Conservation (phyloP, 352 stramenopile genomes). For the Globisporangium irregulare region DNA sequence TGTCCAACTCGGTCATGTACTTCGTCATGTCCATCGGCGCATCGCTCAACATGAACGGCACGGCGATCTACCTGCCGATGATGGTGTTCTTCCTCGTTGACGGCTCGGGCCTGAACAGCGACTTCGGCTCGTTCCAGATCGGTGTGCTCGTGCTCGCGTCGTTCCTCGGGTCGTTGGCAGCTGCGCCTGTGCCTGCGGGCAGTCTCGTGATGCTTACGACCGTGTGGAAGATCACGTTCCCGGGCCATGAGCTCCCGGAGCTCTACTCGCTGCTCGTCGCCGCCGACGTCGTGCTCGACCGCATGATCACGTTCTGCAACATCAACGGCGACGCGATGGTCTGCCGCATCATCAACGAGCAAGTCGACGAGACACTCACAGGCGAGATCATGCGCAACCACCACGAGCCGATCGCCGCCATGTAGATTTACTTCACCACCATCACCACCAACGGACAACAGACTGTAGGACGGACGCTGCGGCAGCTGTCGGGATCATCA, state of each 20-base stretch:
- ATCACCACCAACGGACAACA: neutral
- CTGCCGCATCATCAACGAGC: slow-evolving; percentile 65
- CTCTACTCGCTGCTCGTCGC: slow-evolving; percentile 65
- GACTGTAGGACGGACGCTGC: neutral
- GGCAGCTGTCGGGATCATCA: neutral
- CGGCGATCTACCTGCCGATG: slow-evolving; percentile 72
- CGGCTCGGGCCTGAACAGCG: slow-evolving; percentile 34
- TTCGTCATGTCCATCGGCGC: slow-evolving; percentile 71
- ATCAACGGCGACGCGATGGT: slow-evolving; percentile 75
- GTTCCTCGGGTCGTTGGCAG: slow-evolving; percentile 58
- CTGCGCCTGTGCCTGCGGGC: slow-evolving; percentile 53
- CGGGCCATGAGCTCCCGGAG: slow-evolving; percentile 40
- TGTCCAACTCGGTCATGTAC: slow-evolving; percentile 61
- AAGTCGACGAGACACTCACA: slow-evolving; percentile 23
- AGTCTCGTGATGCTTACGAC: slow-evolving; percentile 64
- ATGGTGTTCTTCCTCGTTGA: slow-evolving; percentile 74
- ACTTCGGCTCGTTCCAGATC: slow-evolving; percentile 37
- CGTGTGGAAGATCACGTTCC: slow-evolving; percentile 71
- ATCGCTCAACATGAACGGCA: slow-evolving; percentile 72
- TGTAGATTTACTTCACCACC: slow-evolving; percentile 9
- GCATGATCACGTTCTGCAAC: slow-evolving; percentile 72
- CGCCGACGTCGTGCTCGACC: slow-evolving; percentile 70
- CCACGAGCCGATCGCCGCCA: slow-evolving; percentile 16
- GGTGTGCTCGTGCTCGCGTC: slow-evolving; percentile 50
- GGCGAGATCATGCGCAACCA: slow-evolving; percentile 25